Evolutionary conservation across 495 filamentous ascomycete genomes (phyloP).

Genomic region (Lepraria neglecta): DNA sequence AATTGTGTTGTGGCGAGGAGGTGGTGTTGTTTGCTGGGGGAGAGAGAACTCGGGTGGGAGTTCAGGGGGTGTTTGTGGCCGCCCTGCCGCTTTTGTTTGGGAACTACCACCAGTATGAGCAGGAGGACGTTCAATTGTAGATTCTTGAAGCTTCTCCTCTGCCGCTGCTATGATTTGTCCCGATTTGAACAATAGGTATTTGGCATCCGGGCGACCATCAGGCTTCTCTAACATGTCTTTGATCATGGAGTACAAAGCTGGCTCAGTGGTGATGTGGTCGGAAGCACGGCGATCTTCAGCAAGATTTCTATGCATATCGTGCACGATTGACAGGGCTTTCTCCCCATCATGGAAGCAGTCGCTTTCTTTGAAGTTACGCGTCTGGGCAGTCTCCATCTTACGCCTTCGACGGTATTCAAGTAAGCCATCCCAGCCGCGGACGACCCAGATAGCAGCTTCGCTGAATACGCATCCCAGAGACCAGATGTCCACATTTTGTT

Average conservation of each 20-base stretch:
- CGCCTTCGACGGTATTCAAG: slow-evolving; percentile 34
- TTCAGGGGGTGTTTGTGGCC: too few relatives aligned
- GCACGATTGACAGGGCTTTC: slow-evolving; percentile 30
- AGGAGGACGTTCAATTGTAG: too few relatives aligned
- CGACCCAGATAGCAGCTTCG: slow-evolving; percentile 40
- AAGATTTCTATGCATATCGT: slow-evolving; percentile 29
- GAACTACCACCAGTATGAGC: too few relatives aligned
- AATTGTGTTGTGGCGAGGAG: too few relatives aligned
- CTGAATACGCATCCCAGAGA: slow-evolving; percentile 43
- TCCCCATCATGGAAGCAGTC: slow-evolving; percentile 43
- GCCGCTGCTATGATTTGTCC: slow-evolving; percentile 5
- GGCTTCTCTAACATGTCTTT: slow-evolving; percentile 22
- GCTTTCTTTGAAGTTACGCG: slow-evolving; percentile 26
- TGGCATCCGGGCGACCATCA: not conserved
- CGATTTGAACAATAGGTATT: not conserved
- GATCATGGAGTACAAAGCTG: slow-evolving; percentile 25
- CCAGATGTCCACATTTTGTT: slow-evolving; percentile 40
- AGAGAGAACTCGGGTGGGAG: too few relatives aligned
- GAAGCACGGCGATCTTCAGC: slow-evolving; percentile 6
- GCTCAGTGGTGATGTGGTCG: slow-evolving; percentile 29
- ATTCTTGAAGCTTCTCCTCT: not conserved
- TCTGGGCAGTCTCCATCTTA: slow-evolving; percentile 25
- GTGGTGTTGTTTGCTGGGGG: too few relatives aligned
- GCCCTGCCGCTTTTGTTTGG: too few relatives aligned
- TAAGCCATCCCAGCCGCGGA: slow-evolving; percentile 31